phyloP scores from a whole-genome alignment of 768 basidiomycete genomes.

The Russula brevipes region DNA sequence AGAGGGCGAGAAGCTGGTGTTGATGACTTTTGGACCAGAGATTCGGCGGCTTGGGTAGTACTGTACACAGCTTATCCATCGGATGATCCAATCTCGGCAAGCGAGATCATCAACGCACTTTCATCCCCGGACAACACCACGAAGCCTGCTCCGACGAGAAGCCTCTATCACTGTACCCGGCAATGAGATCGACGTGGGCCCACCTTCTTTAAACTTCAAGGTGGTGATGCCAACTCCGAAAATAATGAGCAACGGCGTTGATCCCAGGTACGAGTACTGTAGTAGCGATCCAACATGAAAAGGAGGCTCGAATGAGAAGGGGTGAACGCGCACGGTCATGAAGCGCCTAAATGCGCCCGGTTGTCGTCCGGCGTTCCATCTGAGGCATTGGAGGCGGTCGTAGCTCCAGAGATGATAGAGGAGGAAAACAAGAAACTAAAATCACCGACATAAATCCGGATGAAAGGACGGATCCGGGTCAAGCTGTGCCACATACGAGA shows the following conservation, averaged over 20 bases:
- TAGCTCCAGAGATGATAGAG: constrained; percentile 76
- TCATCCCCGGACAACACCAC: constrained; percentile 33
- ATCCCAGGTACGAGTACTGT: constrained; percentile 75
- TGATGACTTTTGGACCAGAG: constrained; percentile 44
- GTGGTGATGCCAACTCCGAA: constrained; percentile 58
- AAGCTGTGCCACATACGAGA: constrained; percentile 10
- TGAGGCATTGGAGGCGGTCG: constrained; percentile 68
- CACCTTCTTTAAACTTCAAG: constrained; percentile 73
- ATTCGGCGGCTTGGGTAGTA: constrained; percentile 51
- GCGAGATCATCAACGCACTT: constrained; percentile 29
- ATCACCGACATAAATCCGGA: constrained; percentile 4
- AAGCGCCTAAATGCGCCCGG: constrained; percentile 83
- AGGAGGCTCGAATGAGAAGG: neutral
- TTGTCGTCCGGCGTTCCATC: constrained; percentile 70
- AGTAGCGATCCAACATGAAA: neutral
- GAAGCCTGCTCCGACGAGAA: constrained; percentile 17
- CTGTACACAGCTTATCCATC: constrained; percentile 31
- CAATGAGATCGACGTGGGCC: constrained; percentile 16
- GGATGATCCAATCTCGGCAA: neutral
- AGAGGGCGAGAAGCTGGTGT: constrained; percentile 60
- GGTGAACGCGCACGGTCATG: constrained; percentile 65
- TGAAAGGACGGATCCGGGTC: neutral
- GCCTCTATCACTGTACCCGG: neutral
- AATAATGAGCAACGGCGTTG: constrained; percentile 58
- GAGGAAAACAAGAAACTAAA: constrained; percentile 62